Conservation (phyloP, 1,139 yeast genomes). For the Schizosaccharomyces versatilis region DNA sequence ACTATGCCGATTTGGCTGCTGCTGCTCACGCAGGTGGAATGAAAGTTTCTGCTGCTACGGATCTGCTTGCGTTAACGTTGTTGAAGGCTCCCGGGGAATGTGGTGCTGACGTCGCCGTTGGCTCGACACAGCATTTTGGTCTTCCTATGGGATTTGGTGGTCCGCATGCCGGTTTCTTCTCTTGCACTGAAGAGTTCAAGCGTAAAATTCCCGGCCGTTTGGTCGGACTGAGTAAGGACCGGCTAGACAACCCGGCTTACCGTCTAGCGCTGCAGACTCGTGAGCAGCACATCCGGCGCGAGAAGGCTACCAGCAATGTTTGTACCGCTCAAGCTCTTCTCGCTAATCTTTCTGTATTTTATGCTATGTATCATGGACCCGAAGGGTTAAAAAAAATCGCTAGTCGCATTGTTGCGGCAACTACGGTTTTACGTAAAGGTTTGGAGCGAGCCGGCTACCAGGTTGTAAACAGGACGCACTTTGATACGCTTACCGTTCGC, state of each 20-base stretch:
- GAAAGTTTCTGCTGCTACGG: conserved; percentile 67
- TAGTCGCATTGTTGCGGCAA: conserved; percentile 49
- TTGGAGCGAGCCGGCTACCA: conserved; percentile 24
- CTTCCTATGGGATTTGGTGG: conserved; percentile 97
- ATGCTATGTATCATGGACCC: conserved; percentile 92
- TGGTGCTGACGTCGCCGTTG: conserved; percentile 84
- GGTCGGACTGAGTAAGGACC: conserved; percentile 79
- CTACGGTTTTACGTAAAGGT: conserved; percentile 42
- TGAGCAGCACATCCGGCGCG: conserved; percentile 93
- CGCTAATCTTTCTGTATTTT: conserved; percentile 88
- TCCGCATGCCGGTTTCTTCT: conserved; percentile 94
- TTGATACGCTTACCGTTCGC: conserved; percentile 65
- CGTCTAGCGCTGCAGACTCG: conserved; percentile 90
- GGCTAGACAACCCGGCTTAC: conserved; percentile 70
- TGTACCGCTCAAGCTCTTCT: conserved; percentile 94
- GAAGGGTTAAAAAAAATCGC: conserved; percentile 71
- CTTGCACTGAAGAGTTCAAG: conserved; percentile 54
- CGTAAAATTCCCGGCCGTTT: conserved; percentile 93
- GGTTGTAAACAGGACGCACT: conserved; percentile 43
- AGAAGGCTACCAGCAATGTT: conserved; percentile 89
- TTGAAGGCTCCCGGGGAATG: conserved; percentile 64
- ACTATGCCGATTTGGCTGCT: conserved; percentile 36
- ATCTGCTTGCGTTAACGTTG: conserved; percentile 66
- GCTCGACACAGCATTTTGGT: conserved; percentile 87
- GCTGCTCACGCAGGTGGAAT: conserved; percentile 52